Evolutionary conservation across 2,329 filamentous ascomycete genomes (phyloP).

Genomic region (Claviceps sp.): DNA sequence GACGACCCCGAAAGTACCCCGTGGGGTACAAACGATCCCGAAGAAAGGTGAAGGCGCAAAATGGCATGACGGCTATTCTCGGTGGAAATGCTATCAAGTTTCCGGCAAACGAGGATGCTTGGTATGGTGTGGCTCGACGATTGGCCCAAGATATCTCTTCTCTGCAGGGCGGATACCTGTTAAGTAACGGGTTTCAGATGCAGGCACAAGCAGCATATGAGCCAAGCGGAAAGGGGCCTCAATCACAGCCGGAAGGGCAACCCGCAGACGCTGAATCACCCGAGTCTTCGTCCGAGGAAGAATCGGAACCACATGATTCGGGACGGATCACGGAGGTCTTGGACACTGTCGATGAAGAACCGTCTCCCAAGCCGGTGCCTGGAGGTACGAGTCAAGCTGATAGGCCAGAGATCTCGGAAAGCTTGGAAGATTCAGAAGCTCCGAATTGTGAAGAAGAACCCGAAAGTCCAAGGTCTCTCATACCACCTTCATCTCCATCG

Average conservation of each 20-base stretch:
- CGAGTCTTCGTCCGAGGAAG: background rate
- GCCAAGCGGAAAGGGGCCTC: background rate
- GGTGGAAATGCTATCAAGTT: constrained; percentile 1
- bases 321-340: constrained; percentile 3
- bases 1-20: constrained; percentile 11
- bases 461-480: background rate
- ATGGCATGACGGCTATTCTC: constrained; percentile 5
- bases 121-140: constrained; percentile 6
- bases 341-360: background rate
- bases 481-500: background rate
- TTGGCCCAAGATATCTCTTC: constrained; percentile 6
- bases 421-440: background rate
- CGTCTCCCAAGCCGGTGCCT: background rate
- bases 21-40: constrained; percentile 5
- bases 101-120: constrained; percentile 9
- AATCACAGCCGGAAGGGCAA: background rate
- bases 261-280: background rate
- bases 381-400: background rate
- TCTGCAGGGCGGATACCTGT: constrained; percentile 5
- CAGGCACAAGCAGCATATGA: constrained; percentile 1
- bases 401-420: background rate
- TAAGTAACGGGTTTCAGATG: constrained; percentile 2
- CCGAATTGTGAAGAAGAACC: background rate
- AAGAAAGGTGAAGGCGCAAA: constrained; percentile 4
- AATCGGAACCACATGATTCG: background rate